phyloP scores from a whole-genome alignment of 2,329 filamentous ascomycete genomes.

The Fusarium hostae region DNA sequence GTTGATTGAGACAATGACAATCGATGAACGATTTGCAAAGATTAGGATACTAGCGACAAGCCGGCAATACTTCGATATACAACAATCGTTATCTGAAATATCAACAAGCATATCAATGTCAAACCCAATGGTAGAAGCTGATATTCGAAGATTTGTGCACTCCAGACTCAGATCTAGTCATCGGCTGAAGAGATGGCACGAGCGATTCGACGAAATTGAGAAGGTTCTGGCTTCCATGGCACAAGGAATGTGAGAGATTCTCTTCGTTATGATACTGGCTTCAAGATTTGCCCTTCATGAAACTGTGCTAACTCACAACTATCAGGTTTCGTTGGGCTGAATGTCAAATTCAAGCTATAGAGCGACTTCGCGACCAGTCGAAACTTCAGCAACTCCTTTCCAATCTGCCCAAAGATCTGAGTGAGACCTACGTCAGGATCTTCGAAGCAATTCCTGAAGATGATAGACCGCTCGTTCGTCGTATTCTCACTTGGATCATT shows the following conservation, averaged over 20 bases:
- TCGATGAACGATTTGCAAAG: not conserved
- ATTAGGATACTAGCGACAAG: not conserved
- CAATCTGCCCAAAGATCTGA: not conserved
- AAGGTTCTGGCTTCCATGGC: not conserved
- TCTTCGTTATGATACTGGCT: rapidly evolving
- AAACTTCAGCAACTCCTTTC: not conserved
- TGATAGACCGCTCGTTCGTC: not conserved
- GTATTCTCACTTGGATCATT: not conserved
- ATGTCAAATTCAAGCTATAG: not conserved
- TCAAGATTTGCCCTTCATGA: rapidly evolving
- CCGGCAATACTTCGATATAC: not conserved
- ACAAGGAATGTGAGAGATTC: not conserved
- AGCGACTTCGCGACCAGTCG: not conserved
- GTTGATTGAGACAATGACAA: rapidly evolving
- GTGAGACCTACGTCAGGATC: not conserved
- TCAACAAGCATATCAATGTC: not conserved
- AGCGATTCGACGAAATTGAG: not conserved
- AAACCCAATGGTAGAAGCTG: not conserved
- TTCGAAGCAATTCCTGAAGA: not conserved
- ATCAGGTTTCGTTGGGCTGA: not conserved
- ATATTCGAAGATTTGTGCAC: not conserved
- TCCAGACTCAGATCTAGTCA: not conserved
- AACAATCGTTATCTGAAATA: not conserved
- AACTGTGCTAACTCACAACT: not conserved
- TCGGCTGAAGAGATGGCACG: not conserved